Conservation (phyloP, 164 flowering plant genomes). For the Echeveria elegans region DNA sequence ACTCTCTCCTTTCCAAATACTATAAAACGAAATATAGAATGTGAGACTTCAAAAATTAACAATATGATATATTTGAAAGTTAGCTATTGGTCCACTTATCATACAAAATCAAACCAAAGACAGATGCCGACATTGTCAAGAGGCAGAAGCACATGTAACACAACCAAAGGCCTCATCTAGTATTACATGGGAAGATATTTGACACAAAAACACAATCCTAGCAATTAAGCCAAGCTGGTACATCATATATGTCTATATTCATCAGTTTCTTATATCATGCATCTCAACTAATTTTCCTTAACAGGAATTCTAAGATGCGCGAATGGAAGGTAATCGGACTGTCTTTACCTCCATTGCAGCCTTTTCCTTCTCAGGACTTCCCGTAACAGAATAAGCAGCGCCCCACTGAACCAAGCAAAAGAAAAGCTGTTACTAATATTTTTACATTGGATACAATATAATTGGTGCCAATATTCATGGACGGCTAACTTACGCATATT, state of each 20-base stretch:
- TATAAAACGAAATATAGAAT: constrained; percentile 21
- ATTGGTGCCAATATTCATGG: background rate
- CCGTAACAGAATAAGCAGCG: constrained; percentile 80
- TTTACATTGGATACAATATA: too few species aligned
- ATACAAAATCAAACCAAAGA: background rate
- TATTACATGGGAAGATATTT: background rate
- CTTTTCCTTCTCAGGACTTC: constrained; percentile 70
- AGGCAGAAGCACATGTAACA: background rate
- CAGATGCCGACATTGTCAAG: background rate
- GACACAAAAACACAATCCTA: background rate
- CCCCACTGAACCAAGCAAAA: constrained; percentile 68
- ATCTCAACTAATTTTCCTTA: too few species aligned
- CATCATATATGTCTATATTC: too few species aligned
- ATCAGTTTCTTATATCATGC: too few species aligned
- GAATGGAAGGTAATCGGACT: background rate
- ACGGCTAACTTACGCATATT: constrained; percentile 64
- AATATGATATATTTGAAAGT: background rate
- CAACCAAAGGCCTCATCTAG: background rate
- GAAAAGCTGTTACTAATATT: background rate
- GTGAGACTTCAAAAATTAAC: background rate
- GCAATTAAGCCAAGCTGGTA: too few species aligned
- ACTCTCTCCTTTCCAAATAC: constrained; percentile 93
- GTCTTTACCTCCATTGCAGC: constrained; percentile 72
- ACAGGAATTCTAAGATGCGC: too few species aligned
- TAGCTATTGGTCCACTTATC: background rate